Evolutionary conservation across 495 filamentous ascomycete species (phyloP), one percentile per base, ranked within the genome.

Genomic region (Annulohypoxylon maeteangense): DNA sequence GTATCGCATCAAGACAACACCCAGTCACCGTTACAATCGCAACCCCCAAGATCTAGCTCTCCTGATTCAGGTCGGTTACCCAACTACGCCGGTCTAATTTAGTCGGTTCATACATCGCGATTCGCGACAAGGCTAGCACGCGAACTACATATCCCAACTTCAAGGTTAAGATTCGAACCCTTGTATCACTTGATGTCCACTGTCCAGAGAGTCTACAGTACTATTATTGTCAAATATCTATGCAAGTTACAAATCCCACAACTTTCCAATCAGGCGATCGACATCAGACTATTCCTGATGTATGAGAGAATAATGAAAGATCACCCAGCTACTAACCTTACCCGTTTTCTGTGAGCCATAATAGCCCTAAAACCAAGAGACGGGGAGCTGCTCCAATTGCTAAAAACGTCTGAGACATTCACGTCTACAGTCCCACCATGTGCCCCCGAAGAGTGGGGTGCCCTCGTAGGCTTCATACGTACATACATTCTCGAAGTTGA

Each of bases 361-460:
- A 65, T 20, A 60, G 60, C 59, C 55, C 61, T 55, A 59, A 29
- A 54, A 18, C 40, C 40, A 51, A 34, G 36, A 32, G 36, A 36
- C 47, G 50, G 22, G 22, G 23, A 29, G 29, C 36, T 31, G 32
- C 48, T 42, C 60, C 47, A 65, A 23, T 25, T 57, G 29, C 57
- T 48, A 61, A 51, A 38, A 62, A 25, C 25, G 14, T 61, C 70
- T 69, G 70, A 73, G 70, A 73, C 70, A 31, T 71, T 64, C 57
- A 64, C 47, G 50, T 42, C 25, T 18, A 44, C 18, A 48, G 34
- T 54, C 40, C 63, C 50, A 54, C 50, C 36, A 40, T n/a, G 25
- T 51, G 32, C 47, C 47, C 56, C 40, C 45, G 14, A 31, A 57
- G 25, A 38, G 62, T 65, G 44, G 61, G 25, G 53, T 29, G 20